phyloP scores from a whole-genome alignment of 2,329 filamentous ascomycete species.

The Nothopassalora personata region DNA sequence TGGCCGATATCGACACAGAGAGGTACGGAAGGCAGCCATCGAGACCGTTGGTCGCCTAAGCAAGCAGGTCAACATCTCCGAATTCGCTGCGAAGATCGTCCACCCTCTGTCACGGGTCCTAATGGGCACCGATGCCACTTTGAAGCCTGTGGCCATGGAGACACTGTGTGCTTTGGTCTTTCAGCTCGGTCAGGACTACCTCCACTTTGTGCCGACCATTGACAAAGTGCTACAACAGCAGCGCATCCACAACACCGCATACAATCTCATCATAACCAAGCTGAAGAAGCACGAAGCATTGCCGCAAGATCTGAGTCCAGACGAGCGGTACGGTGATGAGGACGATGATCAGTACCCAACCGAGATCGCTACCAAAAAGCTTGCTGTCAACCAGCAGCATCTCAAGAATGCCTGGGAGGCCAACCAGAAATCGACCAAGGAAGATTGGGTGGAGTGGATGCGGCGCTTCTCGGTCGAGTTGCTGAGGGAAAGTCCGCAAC shows the following conservation, averaged over 20 bases:
- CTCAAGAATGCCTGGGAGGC: conserved; percentile 97
- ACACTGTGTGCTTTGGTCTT: conserved; percentile 93
- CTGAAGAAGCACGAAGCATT: conserved; percentile 89
- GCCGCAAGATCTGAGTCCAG: conserved; percentile 89
- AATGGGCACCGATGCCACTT: conserved; percentile 61
- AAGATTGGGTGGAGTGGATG: conserved; percentile 99
- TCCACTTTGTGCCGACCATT: conserved; percentile 88
- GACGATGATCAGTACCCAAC: conserved; percentile 75
- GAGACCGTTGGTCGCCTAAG: conserved; percentile 93
- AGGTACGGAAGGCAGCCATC: conserved; percentile 80
- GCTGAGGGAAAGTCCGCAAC: conserved; percentile 90
- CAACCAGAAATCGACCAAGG: conserved; percentile 90
- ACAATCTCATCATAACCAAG: conserved; percentile 86
- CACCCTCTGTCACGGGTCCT: conserved; percentile 85
- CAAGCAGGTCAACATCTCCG: conserved; percentile 92
- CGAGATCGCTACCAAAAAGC: conserved; percentile 84
- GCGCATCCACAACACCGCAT: conserved; percentile 83
- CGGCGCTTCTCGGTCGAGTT: conserved; percentile 92
- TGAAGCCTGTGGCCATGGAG: conserved; percentile 81
- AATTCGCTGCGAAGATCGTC: conserved; percentile 93
- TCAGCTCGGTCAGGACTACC: conserved; percentile 89
- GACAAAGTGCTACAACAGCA: conserved; percentile 76
- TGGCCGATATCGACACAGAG: conserved; percentile 40
- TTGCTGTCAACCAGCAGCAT: conserved; percentile 96
- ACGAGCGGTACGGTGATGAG: conserved; percentile 63